A percentile compares a stretch with the other conserved stretches of the same genome.
phyloP scores from a whole-genome alignment of 768 basidiomycete genomes.

The Boletus rex-veris region DNA sequence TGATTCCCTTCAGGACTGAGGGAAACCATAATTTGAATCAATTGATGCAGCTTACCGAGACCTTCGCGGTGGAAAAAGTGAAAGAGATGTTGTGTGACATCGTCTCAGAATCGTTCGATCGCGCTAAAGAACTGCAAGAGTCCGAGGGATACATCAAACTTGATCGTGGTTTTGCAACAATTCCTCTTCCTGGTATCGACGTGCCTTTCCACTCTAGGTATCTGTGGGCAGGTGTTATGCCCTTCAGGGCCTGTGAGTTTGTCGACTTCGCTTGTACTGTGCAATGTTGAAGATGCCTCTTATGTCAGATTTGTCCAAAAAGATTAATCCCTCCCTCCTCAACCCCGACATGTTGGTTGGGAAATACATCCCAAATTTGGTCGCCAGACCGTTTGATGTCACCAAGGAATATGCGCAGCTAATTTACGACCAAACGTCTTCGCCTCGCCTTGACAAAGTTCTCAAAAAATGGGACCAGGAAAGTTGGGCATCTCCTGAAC shows the following conservation, averaged over 20 bases:
- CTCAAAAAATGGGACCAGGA: conserved; percentile 92
- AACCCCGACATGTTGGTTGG: conserved; percentile 93
- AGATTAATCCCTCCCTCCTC: conserved; percentile 87
- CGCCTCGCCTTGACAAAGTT: conserved; percentile 93
- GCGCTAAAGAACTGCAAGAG: conserved; percentile 74
- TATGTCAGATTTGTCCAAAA: conserved; percentile 85
- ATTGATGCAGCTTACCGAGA: conserved; percentile 71
- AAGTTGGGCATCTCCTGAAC: conserved; percentile 73
- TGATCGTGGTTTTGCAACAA: conserved; percentile 95
- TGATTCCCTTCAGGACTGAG: not conserved
- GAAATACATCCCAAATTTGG: conserved; percentile 96
- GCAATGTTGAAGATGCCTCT: not conserved
- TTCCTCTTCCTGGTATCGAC: conserved; percentile 94
- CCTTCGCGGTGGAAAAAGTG: conserved; percentile 86
- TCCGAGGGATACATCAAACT: conserved; percentile 87
- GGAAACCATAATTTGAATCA: not conserved
- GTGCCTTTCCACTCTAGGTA: conserved; percentile 99
- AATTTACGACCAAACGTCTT: conserved; percentile 95
- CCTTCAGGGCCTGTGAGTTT: conserved; percentile 89
- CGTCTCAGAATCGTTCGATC: conserved; percentile 73
- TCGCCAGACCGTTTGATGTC: conserved; percentile 84
- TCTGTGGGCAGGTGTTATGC: conserved; percentile 97
- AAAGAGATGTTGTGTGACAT: conserved; percentile 96
- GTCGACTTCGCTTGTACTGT: not conserved
- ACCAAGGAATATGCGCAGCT: conserved; percentile 86